Evolutionary conservation across 768 basidiomycete genomes (phyloP).

Genomic region (Terana coerulea): DNA sequence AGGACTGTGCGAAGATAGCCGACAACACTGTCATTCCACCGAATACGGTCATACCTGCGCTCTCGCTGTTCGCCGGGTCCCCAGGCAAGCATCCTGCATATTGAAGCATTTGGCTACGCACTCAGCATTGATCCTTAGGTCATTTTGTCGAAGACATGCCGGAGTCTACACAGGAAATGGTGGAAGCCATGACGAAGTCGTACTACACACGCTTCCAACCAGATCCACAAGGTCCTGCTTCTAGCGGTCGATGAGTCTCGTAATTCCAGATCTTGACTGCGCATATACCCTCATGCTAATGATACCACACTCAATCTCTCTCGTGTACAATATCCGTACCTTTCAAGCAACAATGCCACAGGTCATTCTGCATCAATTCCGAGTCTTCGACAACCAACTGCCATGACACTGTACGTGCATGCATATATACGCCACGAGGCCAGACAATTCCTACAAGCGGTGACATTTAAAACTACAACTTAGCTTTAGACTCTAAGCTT

Average conservation of each 20-base stretch:
- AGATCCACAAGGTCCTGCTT: constrained; percentile 5
- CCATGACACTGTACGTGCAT: not conserved
- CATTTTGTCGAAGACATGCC: constrained; percentile 81
- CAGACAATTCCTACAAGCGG: no score
- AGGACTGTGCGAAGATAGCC: constrained; percentile 88
- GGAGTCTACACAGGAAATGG: constrained; percentile 90
- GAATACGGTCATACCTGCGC: constrained; percentile 87
- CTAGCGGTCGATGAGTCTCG: not conserved
- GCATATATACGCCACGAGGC: no score
- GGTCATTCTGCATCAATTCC: no score
- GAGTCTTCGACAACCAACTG: no score
- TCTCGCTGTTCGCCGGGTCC: constrained; percentile 82
- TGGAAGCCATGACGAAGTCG: constrained; percentile 81
- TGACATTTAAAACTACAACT: constrained; percentile 4
- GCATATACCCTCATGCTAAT: constrained; percentile 1
- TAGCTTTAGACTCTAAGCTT: not conserved
- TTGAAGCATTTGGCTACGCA: no score
- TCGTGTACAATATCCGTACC: no score
- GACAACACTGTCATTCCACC: constrained; percentile 90
- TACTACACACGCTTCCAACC: constrained; percentile 74
- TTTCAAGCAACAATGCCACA: no score
- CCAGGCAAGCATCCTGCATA: no score
- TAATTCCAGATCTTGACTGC: not conserved
- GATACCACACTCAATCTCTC: no score
- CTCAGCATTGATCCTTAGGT: constrained; percentile 32